These are phyloP conservation scores for Apiospora pterosperma DNA, from an alignment of 2,329 filamentous ascomycete genomes.

Conservation along the genomic window DNA sequence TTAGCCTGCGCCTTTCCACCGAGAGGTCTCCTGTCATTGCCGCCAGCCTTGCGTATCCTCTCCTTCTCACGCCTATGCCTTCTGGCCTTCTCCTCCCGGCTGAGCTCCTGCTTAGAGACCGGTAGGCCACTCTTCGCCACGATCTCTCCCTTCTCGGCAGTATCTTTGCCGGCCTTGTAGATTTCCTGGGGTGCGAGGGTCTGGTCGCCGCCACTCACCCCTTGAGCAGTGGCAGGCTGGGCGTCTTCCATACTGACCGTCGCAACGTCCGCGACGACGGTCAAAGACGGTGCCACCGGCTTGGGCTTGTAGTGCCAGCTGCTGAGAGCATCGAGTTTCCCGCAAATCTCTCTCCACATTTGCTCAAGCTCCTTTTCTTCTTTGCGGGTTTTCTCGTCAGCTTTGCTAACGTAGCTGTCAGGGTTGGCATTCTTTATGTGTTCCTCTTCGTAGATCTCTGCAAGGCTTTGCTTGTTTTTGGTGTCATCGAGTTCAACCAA, in stretches of 20 bases:
- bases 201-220: slow-evolving; percentile 63
- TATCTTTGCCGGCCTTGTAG: slow-evolving; percentile 74
- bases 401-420: slow-evolving; percentile 72
- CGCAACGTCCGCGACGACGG: slow-evolving; percentile 86
- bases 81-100: slow-evolving; percentile 77
- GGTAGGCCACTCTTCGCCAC: slow-evolving; percentile 74
- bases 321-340: slow-evolving; percentile 81
- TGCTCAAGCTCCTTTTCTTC: slow-evolving; percentile 80
- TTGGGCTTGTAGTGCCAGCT: slow-evolving; percentile 97
- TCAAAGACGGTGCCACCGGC: slow-evolving; percentile 74
- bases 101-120: slow-evolving; percentile 81
- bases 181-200: slow-evolving; percentile 92
- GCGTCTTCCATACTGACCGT: slow-evolving; percentile 94
- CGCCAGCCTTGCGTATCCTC: slow-evolving; percentile 68
- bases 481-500: slow-evolving; percentile 80
- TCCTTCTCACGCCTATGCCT: slow-evolving; percentile 81
- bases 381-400: slow-evolving; percentile 76
- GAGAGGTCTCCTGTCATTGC: slow-evolving; percentile 44
- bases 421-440: slow-evolving; percentile 77
- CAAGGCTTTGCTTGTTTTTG: slow-evolving; percentile 83
- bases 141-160: slow-evolving; percentile 64
- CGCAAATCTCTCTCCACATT: slow-evolving; percentile 78
- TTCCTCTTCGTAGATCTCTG: slow-evolving; percentile 92
- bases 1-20: slow-evolving; percentile 58
- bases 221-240: slow-evolving; percentile 77